Base-by-base conservation (phyloP, 2,329 filamentous ascomycete species). In the Didymellaceae sp. region DNA sequence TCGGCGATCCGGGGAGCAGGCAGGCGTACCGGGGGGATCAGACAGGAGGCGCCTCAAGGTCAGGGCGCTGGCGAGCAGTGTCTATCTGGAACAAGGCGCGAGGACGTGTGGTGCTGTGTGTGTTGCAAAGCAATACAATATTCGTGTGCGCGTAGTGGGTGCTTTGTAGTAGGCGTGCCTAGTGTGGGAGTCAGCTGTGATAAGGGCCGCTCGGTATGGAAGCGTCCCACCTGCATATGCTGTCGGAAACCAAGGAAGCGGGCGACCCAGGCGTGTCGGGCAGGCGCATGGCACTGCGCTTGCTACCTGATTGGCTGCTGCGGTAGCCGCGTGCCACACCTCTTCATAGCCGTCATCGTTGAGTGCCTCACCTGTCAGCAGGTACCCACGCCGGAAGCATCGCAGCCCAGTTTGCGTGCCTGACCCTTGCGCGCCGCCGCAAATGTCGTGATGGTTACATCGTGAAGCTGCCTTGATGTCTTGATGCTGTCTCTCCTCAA, bases 1-100 rank as follows among this genome's bases (percentile, higher is more conserved):
- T 71, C 66, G 65, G 62, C 68, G 62, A 52, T 52, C 48, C 42
- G 48, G 48, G 48, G 48, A 52, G 48, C 42, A 38, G 43, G 48
- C 42, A 52, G 25, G 24, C 28, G 41, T 18, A 39, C 42, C 48
- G 48, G 26, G 33, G 25, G 17, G 35, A 37, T 26, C 47, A 40
- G 20, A 52, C 42, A 46, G 37, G 48, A 52, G 48, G 21, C 48
- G 42, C 37, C 37, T 52, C 48, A 46, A 39, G 32, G 37, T 52
- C 48, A 46, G 34, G 32, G 37, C 25, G 42, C 18, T 18, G 48
- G 48, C 42, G 31, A 52, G 48, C 42, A 37, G 37, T 41, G 14
- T 37, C 18, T 32, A 20, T 30, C 24, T 42, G 42, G 7, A 31
- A 42, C 37, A 17, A 42, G 42, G 37, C 37, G 42, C 42, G 37